Evolutionary conservation across 331 rosid species (phyloP), one percentile per base, ranked within the genome.

Genomic region (Malus hybrid): DNA sequence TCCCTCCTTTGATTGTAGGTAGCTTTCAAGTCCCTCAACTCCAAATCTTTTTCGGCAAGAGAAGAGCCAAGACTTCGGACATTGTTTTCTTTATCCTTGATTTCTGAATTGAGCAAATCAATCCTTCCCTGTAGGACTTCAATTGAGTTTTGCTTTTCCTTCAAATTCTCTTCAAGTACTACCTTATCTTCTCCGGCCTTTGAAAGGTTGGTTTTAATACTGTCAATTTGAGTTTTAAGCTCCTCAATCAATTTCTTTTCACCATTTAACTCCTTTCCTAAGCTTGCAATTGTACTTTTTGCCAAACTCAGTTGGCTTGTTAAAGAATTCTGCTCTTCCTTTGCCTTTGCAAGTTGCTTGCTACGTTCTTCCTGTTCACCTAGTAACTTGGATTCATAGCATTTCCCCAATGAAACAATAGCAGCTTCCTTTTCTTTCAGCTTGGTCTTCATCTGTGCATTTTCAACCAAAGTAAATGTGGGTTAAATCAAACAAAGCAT

Each of bases 401-500:
- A 76, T 78, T 71, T 89, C 87, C 77, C 87, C 80, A 85, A 67
- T 29, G 91, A 82, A 84, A 70, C 70, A 78, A 92, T 77, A 69
- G 80, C 78, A 75, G 81, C 88, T 74, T 92, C 97, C 80, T 92
- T 92, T 75, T 92, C 86, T 82, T 83, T 89, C 79, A 95, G 76
- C 85, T 80, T 84, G 78, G 42, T 69, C 86, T 75, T 84, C 79
- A 90, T 80, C 99, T 95, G 91, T 39, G 66, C 78, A 86, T 60
- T 80, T 39, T 77, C 72, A 30, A 82, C 72, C 84, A 64, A 66
- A 66, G 28, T 5, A 68, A 44, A 63, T 24, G 74, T 46, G 33
- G 68, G 22, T 78, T 62, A 82, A 63, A 75, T 50, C 73, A 73
- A 73, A 82, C n/a, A 50, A 68, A 64, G 57, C 65, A 42, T 71